Base-by-base conservation (phyloP, 2,329 filamentous ascomycete species). In the Lasiodiplodia hormozganensis region DNA sequence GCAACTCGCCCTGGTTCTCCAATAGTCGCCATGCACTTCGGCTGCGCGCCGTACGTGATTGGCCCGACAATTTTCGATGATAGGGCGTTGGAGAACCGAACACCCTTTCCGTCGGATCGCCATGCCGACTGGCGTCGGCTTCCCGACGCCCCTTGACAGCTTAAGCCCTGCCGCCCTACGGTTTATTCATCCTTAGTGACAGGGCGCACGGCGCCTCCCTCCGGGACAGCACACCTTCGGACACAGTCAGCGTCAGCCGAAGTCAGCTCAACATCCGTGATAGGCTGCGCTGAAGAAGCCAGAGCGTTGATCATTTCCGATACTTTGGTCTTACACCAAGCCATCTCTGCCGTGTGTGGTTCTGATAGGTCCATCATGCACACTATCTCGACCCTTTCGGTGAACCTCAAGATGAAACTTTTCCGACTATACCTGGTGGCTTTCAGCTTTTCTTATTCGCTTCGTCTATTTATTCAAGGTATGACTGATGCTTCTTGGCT, bases 81-180 rank as follows among this genome's bases (percentile, higher is more conserved):
- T 38, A 52, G n/a, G 25, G 25, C n/a, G 25, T 52, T 64, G 60
- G 60, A 64, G 60, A 64, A 64, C 60, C 60, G 60, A 64, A 21
- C 47, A 14, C 25, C 18, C 23, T 38, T 21, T 12, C 47, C 47
- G 43, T 47, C 43, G 18, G n/a, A 47, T 43, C 16, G 57, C 43
- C 58, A 23, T 34, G 23, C 18, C 40, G 23, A 16, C 10, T 28
- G 47, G 43, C 40, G n/a, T 52, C 60, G 60, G 60, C n/a, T 28
- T 28, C 5, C 60, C 60, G 60, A 64, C 43, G n/a, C 31, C 31
- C 18, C 36, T 34, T 49, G 10, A 18, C 36, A 14, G 43, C 10
- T 38, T n/a, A 64, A 40, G 60, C 28, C 43, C 21, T 38, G 60
- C 36, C 47, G n/a, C 8, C 31, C 23, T 34, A 31, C 7, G 10